Base-by-base conservation (phyloP, 2,329 filamentous ascomycete genomes). In the Westerdykella sp. region DNA sequence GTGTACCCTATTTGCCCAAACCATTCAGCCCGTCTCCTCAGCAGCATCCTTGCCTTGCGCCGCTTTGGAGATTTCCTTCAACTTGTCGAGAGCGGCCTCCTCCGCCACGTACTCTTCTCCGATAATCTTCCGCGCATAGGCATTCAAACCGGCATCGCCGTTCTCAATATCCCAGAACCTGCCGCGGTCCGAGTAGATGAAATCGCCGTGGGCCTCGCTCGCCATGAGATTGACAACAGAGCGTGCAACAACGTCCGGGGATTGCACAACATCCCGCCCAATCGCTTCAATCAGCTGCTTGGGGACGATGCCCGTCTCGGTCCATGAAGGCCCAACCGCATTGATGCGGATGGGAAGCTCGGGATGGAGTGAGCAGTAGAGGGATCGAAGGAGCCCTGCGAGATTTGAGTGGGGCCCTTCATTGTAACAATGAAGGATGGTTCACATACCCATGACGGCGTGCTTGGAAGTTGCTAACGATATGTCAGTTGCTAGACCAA, bases 321-420 rank as follows among this genome's bases (percentile, higher is more conserved):
- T 64, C 62, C 62, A 66, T 5, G 47, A 51, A 1, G 62, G 62
- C 0, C 59, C 60, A 30, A 65, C 50, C 35, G 59, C 55, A 42
- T 66, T 65, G 47, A 65, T 56, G 39, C 62, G 60, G 44, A 65
- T 58, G 15, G 59, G 57, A 2, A 60, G 39, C 2, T 43, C 39
- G 2, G 54, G 57, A 21, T 56, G 32, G 4, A 65, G 53, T 15
- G 49, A 47, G 0, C n/a, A 10, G 14, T 51, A 41, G 1, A 65
- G 47, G 10, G 55, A 44, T 34, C 59, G 62, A 28, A 63, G 43
- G 21, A 66, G 51, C 11, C 62, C 43, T 44, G 35, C 6, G 13
- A 14, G 15, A 16, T 39, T 16, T 38, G 34, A 25, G 16, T 5
- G 15, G 22, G 12, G 23, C 2, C 7, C 2, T 9, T 9, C 12